Base-by-base conservation (phyloP, 495 filamentous ascomycete genomes). In the Aspergillus avenaceus region DNA sequence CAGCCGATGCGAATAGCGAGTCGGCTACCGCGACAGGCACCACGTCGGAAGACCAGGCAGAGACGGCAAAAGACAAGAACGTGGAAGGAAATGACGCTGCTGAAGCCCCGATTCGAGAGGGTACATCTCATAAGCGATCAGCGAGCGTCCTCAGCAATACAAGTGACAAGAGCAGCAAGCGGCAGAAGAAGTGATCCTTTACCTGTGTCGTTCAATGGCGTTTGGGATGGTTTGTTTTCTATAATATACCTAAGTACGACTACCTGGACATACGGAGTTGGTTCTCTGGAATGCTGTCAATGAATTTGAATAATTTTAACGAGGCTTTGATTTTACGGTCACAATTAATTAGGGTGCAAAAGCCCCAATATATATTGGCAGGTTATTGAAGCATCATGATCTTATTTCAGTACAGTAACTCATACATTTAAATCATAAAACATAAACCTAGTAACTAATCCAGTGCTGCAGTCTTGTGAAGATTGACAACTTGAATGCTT, bases 121-220 rank as follows among this genome's bases (percentile, higher is more conserved):
- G 49, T 13, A 61, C 53, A 32, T 64, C 71, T 9, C 82, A 84
- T 43, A 91, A 91, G 71, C 73, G 87, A 36, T 90, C 86, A 52
- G 85, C 85, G 8, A 90, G 86, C 64, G 87, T 88, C 46, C 56
- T 90, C 24, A 90, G 86, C 63, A 67, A 67, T 34, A 62, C 61
- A 13, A 89, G 84, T 67, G 82, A 86, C 45, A 87, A 87, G 73
- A 88, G 83, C 52, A 61, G 70, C 0, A 90, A 91, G 69, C 73
- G 85, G 47, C 78, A 82, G 67, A 84, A 83, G 72, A 87, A 85
- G 67, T 88, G 75, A 59, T 41, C 14, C 6, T 55, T 2, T 22
- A 47, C 34, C 16, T 46, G 49, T 55, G 41, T 11, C 36, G 42
- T 23, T 53, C 45, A 31, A 46, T 19, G 41, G 22, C 31, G 46